Base-by-base conservation (phyloP, 75 land plant genomes). In the Gnetum montanum region DNA sequence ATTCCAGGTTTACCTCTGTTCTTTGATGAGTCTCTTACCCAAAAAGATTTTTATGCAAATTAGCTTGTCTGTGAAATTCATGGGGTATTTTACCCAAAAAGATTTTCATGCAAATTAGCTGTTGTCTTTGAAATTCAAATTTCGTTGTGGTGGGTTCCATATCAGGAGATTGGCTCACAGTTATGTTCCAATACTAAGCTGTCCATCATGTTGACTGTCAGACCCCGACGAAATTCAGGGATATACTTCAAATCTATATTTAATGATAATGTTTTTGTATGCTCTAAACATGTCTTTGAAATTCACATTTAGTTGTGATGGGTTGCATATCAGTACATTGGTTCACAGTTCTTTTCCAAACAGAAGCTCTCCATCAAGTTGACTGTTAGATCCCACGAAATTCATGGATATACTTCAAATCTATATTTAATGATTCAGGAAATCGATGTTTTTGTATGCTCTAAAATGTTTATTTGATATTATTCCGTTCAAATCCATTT, bases 1-100 rank as follows among this genome's bases (percentile, higher is more conserved):
- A 75, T 92, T 50, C 97, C 97, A 55, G 97, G 97, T 91, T 52
- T n/a, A n/a, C 50, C 15, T 12, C 3, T 6, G 24, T 48, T 27
- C 27, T 48, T 48, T 16, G 1, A 25, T 11, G 11, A n/a, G n/a
- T n/a, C n/a, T n/a, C n/a, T n/a, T n/a, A n/a, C n/a, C n/a, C n/a
- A n/a, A n/a, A n/a, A n/a, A n/a, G n/a, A n/a, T n/a, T n/a, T n/a
- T n/a, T n/a, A n/a, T 12, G 27, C 4, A 11, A 48, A 0, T 46
- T 23, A 46, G 11, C 50, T 25, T 48, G 22, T 0, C 24, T 46
- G 48, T 22, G 10, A 36, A 36, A 36, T 36, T 10, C 10, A 36
- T 6, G 10, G 6, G 10, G 38, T 10, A 6, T 36, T 6, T 6
- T 10, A 6, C 38, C 38, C 38, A 36, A 36, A 36, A 6, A 36